Base-by-base conservation (phyloP, 176 grass and related monocot genomes). In the Luzula sylvatica region DNA sequence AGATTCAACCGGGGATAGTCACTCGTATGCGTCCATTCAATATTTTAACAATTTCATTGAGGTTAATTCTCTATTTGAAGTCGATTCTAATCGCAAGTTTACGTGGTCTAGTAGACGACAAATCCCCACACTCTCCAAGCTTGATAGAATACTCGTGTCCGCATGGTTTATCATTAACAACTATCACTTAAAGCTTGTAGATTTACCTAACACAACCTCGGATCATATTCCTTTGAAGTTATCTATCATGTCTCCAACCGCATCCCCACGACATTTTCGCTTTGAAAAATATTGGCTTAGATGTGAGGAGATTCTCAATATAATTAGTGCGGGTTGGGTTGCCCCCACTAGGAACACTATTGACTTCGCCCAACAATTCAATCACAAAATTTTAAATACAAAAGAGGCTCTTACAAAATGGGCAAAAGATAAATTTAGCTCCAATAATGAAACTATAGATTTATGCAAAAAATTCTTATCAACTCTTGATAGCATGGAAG, bases 281-380 rank as follows among this genome's bases (percentile, higher is more conserved):
- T n/a, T n/a, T n/a, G n/a, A n/a, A n/a, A n/a, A n/a, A n/a, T 42
- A 1, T 8, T 42, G 1, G 39, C 39, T 1, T 1, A 42, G 1
- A 42, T 14, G 9, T 42, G 39, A 14, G 1, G n/a, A 1, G 1
- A 42, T n/a, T 1, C 39, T 11, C 1, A 42, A 1, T 42, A 14
- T 1, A 1, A 1, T 11, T 1, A 1, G 1, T 3, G n/a, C 39
- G 1, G 9, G 2, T 1, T 3, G 9, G 11, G n/a, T 8, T 1
- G 9, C 1, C 11, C n/a, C 1, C 1, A 1, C 1, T 1, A 1
- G 9, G 11, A 1, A 3, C 39, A 1, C n/a, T 14, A 42, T 8
- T 8, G 1, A 14, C 9, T 2, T 14, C 9, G 14, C 14, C 14
- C 1, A 42, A 42, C 9, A 2, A 1, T 2, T 42, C 14, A 11